Evolutionary conservation across 495 filamentous ascomycete genomes (phyloP).

Genomic region (Chaetomium cochliodes): DNA sequence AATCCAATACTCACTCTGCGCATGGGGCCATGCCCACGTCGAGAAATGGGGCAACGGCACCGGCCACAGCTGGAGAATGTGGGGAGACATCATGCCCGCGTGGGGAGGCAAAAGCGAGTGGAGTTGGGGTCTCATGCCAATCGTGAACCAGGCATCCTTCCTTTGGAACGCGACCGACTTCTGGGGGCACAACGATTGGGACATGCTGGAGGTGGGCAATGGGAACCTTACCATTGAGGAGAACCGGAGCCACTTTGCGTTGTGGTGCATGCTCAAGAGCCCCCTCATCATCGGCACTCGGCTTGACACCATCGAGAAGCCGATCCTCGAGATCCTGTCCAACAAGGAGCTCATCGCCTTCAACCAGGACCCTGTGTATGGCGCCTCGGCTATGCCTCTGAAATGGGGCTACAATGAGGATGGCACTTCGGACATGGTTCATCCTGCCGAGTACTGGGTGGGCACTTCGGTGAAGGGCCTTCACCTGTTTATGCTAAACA

Average conservation of each 20-base stretch:
- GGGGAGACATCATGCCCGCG: not conserved
- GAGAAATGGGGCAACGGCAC: not conserved
- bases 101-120: not conserved
- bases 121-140: not conserved
- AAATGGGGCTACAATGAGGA: not conserved
- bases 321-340: not conserved
- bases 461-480: not conserved
- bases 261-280: not conserved
- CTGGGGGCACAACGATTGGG: not conserved
- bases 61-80: not conserved
- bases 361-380: slow-evolving; percentile 6
- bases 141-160: not conserved
- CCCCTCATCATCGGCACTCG: not conserved
- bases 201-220: slow-evolving; percentile 5
- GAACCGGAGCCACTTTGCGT: not conserved
- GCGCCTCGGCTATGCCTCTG: not conserved
- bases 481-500: not conserved
- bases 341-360: not conserved
- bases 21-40: not conserved
- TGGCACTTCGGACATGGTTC: not conserved
- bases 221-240: not conserved
- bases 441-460: not conserved
- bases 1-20: not conserved
- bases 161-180: not conserved
- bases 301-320: not conserved